Conservation (phyloP, 2,329 filamentous ascomycete species). For the Ceratocystis cubensis region DNA sequence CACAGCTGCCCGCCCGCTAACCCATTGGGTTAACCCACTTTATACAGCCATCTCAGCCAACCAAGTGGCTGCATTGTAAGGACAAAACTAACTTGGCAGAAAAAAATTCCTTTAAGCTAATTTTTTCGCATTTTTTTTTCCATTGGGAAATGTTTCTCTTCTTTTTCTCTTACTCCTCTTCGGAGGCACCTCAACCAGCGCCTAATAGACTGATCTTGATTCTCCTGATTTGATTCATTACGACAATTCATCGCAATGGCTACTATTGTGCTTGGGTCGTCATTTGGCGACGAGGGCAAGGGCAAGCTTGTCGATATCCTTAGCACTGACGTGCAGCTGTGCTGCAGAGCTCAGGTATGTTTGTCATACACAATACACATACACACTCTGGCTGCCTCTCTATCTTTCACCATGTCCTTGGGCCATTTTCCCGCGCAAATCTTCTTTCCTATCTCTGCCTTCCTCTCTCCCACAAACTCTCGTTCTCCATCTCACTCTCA, state of each 20-base stretch:
- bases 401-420: no score
- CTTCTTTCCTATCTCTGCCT: slow-evolving; percentile 4
- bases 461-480: neutral
- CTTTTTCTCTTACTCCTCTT: slow-evolving; percentile 22
- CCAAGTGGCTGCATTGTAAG: neutral
- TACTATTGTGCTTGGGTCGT: slow-evolving; percentile 21
- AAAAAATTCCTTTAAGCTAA: slow-evolving; percentile 15
- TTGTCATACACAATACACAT: neutral
- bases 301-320: slow-evolving; percentile 21
- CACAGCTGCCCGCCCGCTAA: neutral
- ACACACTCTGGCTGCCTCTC: neutral
- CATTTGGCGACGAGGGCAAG: slow-evolving; percentile 22
- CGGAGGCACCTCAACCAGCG: slow-evolving; percentile 19
- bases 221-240: slow-evolving; percentile 14
- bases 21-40: neutral
- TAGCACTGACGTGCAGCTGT: slow-evolving; percentile 21
- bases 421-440: neutral
- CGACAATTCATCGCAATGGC: slow-evolving; percentile 21
- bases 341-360: slow-evolving; percentile 21
- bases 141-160: slow-evolving; percentile 14
- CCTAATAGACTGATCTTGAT: slow-evolving; percentile 20
- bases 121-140: slow-evolving; percentile 12
- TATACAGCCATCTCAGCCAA: neutral
- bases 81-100: neutral
- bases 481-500: neutral